Base-by-base conservation (phyloP, 495 filamentous ascomycete genomes). In the Aspergillus haitiensis region DNA sequence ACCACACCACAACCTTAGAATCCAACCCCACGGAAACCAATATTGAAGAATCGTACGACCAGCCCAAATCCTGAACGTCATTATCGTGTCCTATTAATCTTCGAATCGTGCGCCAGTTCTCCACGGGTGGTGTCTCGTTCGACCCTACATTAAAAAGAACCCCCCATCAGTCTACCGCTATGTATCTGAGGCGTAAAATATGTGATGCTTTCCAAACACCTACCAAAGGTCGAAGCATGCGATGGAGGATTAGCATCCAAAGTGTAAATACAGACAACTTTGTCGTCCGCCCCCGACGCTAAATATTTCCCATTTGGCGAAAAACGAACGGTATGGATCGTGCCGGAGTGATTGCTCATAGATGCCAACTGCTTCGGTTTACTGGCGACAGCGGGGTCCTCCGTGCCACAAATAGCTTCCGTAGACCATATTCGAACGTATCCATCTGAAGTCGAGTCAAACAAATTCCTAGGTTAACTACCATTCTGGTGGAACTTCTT, bases 1-100 rank as follows among this genome's bases (percentile, higher is more conserved):
- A 97, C 94, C 94, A 99, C 12, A 98, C 88, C 46, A 99, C 95
- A 15, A 98, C 87, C 73, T 98, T 98, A 18, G 95, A 98, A 74
- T 99, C 94, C 60, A 99, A 79, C 4, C 94, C 95, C 7, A 98
- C 95, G 2, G 94, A 97, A 7, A 97, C 92, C 63, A 99, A 76
- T 31, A 99, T 91, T 1, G 92, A 96, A 31, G 92, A 94, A 77
- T 99, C 94, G 67, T 88, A 88, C 36, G 94, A 96, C 94, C 94
- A 99, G 34, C 91, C 94, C 56, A 98, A 79, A 80, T 99, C 95
- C 73, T 98, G 94, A 39, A 99, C 92, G 77, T 99, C 94, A 73
- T 98, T 98, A 53, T 99, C 94, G 68, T 99, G 94, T 8, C 95
- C 95, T 49, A 96, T 93, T 51, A 99, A 78, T 62, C 94, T 88